Base-by-base conservation (phyloP, 75 land plant species). In the Cupressus sempervirens region DNA sequence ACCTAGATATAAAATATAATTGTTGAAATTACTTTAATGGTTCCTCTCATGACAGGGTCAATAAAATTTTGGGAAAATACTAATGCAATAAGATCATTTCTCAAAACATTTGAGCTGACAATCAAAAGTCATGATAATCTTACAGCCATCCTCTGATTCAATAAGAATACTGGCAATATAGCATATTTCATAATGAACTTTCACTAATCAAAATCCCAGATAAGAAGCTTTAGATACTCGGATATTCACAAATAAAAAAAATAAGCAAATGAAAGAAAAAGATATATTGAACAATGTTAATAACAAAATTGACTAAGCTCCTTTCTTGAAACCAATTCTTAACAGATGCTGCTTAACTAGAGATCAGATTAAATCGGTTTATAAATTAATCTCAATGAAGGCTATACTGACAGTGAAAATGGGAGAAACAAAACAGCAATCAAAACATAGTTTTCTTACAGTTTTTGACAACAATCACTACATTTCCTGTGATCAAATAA, bases 1-100 rank as follows among this genome's bases (percentile, higher is more conserved):
- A 98, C 94, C 99, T 97, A 54, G 23, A 82, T 52, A 54, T 14
- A 82, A 11, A 32, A 30, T 70, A 30, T 23, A 35, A 70, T 70
- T 70, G 13, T 30, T 70, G 35, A 70, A 68, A 68, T 65, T 9
- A 68, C 29, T 68, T 29, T 3, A 68, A 68, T 68, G 34, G 10
- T 26, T 1, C 11, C n/a, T 67, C 72, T 6, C 32, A 67, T 29
- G 30, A 67, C 7, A 67, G 72, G 26, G n/a, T 7, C 73, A 68
- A 26, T 26, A 29, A 68, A 68, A 68, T 68, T 68, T 68, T 68
- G 34, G 30, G 62, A 4, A 56, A 13, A 56, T 56, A 5, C 11
- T 29, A 68, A 68, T 68, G 26, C 29, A 68, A 68, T 68, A 26
- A 68, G 8, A 26, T 68, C 73, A 7, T 68, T 29, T 68, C 32